These are phyloP conservation scores for Pseudevernia furfuracea DNA, from an alignment of 495 filamentous ascomycete species.

Conservation along the genomic window DNA sequence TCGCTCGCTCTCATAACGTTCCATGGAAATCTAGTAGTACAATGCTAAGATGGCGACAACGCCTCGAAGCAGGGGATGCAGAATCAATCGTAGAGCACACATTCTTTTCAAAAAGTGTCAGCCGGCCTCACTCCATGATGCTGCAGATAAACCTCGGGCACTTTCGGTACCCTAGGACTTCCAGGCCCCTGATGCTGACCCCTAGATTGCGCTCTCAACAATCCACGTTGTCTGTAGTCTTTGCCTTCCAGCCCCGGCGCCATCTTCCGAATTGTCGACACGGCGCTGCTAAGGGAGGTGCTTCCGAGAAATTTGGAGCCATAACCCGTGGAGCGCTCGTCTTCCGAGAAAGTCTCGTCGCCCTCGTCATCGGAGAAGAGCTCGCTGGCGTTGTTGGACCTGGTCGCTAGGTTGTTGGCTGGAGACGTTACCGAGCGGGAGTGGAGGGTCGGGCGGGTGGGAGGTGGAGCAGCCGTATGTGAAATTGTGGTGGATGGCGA, in stretches of 20 bases:
- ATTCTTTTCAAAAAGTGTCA: neutral
- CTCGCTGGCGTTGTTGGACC: constrained; percentile 27
- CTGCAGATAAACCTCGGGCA: constrained; percentile 49
- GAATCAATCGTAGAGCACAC: neutral
- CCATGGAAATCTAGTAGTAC: neutral
- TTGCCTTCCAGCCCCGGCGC: constrained; percentile 57
- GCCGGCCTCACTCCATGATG: constrained; percentile 11
- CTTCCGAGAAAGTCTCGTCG: constrained; percentile 44
- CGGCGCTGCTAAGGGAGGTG: constrained; percentile 16
- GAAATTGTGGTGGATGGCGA: constrained; percentile 22
- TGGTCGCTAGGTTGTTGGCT: constrained; percentile 44
- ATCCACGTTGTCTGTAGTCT: constrained; percentile 54
- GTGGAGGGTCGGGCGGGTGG: constrained; percentile 45
- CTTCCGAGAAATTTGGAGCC: constrained; percentile 35
- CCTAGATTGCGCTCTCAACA: constrained; percentile 46
- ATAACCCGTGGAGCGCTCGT: constrained; percentile 36
- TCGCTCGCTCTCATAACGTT: neutral
- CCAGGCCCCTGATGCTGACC: constrained; percentile 30
- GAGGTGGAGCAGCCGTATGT: constrained; percentile 21
- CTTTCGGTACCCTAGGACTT: constrained; percentile 57
- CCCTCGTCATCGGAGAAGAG: constrained; percentile 50
- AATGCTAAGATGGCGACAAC: neutral
- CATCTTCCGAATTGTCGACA: constrained; percentile 41
- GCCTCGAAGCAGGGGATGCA: neutral
- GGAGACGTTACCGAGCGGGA: constrained; percentile 69